phyloP scores from a whole-genome alignment of 139 green algal species.

The Haematococcus sp. region DNA sequence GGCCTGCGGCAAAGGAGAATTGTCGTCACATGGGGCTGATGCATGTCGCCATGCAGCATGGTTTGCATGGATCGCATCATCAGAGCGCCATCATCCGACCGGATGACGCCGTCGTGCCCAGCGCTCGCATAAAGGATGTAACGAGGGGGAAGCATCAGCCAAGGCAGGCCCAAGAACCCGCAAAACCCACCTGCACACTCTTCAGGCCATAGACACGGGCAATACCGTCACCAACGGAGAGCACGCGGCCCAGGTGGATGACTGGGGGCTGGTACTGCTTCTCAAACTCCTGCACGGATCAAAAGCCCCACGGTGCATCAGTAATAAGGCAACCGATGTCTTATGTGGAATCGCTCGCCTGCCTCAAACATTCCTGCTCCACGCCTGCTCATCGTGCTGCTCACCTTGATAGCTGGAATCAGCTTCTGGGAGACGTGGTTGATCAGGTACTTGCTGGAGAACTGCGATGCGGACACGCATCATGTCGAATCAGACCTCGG shows the following conservation, averaged over 20 bases:
- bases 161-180: too few species aligned
- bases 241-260: constrained; percentile 77
- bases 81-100: background rate
- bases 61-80: background rate
- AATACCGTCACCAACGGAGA: constrained; percentile 92
- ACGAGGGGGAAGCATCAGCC: too few species aligned
- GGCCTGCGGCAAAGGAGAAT: constrained; percentile 39
- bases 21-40: too few species aligned
- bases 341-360: too few species aligned
- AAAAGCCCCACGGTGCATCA: background rate
- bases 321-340: constrained; percentile 40
- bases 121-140: too few species aligned
- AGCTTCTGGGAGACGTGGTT: constrained; percentile 60
- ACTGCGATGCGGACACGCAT: constrained; percentile 9
- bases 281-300: constrained; percentile 45
- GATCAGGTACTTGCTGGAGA: constrained; percentile 67
- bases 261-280: constrained; percentile 63
- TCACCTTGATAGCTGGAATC: constrained; percentile 39
- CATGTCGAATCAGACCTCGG: background rate
- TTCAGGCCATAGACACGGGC: constrained; percentile 86
- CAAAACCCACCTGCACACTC: constrained; percentile 60
- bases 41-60: background rate
- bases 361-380: too few species aligned
- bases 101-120: too few species aligned
- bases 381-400: too few species aligned